Conservation (phyloP, 2,329 filamentous ascomycete species). For the Endocalyx cinctus region DNA sequence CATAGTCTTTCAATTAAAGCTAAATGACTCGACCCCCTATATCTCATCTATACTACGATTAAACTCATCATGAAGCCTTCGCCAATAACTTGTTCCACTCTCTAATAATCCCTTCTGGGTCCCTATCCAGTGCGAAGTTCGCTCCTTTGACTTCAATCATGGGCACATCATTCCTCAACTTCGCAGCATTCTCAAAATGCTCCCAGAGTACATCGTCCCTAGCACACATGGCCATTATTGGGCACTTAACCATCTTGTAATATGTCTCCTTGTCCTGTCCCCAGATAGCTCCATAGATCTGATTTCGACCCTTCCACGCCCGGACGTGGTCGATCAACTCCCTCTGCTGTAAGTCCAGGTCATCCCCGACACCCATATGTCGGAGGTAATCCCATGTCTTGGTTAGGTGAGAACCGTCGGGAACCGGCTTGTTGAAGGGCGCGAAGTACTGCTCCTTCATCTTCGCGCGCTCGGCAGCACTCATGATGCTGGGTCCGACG, state of each 20-base stretch:
- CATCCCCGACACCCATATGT: conserved; percentile 4
- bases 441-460: conserved; percentile 5
- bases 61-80: conserved; percentile 2
- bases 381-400: conserved; percentile 10
- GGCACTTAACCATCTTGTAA: conserved; percentile 5
- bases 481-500: conserved; percentile 6
- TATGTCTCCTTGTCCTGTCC: conserved; percentile 7
- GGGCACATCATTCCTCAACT: conserved; percentile 2
- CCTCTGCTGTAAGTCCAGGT: conserved; percentile 7
- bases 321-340: conserved; percentile 8
- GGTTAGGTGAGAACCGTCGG: conserved; percentile 7
- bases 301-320: conserved; percentile 7
- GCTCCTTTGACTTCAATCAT: conserved; percentile 3
- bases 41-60: neutral
- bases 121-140: conserved; percentile 5
- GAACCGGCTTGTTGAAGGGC: conserved; percentile 8
- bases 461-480: conserved; percentile 4
- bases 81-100: conserved; percentile 2
- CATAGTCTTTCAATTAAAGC: too few relatives aligned
- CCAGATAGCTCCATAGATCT: conserved; percentile 10
- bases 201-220: conserved; percentile 8
- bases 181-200: neutral
- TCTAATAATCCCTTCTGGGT: conserved; percentile 3
- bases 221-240: conserved; percentile 8
- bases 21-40: too few relatives aligned